phyloP scores from a whole-genome alignment of 345 rosid species.

The Pistacia atlantica region DNA sequence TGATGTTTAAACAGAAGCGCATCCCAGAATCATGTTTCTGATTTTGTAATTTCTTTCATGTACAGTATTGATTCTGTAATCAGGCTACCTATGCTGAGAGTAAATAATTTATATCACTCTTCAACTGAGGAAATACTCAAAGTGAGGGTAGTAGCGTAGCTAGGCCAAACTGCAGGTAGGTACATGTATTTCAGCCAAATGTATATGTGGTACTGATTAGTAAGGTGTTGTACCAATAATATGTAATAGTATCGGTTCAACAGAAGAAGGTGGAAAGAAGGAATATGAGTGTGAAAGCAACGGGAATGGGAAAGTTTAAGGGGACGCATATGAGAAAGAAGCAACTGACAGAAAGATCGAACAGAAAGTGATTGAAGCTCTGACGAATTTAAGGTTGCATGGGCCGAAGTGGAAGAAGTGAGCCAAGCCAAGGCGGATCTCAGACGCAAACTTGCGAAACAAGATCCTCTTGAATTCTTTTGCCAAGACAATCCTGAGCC shows the following conservation, averaged over 20 bases:
- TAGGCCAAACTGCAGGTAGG: too few species aligned
- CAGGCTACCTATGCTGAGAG: too few species aligned
- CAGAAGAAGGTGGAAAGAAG: not conserved
- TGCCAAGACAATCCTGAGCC: slow-evolving; percentile 82
- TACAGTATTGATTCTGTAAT: too few species aligned
- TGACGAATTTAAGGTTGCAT: slow-evolving; percentile 79
- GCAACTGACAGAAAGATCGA: slow-evolving; percentile 66
- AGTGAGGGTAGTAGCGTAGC: too few species aligned
- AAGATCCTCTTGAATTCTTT: slow-evolving; percentile 60
- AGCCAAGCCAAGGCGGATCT: slow-evolving; percentile 88
- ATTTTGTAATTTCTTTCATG: too few species aligned
- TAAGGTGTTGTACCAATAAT: not conserved
- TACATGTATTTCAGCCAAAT: too few species aligned
- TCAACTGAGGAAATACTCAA: too few species aligned
- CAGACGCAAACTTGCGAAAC: slow-evolving; percentile 40
- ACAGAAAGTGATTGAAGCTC: slow-evolving; percentile 70
- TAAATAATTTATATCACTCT: too few species aligned
- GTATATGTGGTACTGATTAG: too few species aligned
- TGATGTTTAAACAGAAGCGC: too few species aligned
- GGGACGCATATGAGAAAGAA: slow-evolving; percentile 75
- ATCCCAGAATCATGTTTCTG: too few species aligned
- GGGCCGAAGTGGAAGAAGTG: slow-evolving; percentile 97
- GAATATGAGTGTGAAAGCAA: slow-evolving; percentile 22
- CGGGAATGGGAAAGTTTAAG: slow-evolving; percentile 50
- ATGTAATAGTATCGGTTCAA: not conserved